Evolutionary conservation across 139 green algal species (phyloP), one percentile per base, ranked within the genome.

Genomic region (Asterochloris erici): DNA sequence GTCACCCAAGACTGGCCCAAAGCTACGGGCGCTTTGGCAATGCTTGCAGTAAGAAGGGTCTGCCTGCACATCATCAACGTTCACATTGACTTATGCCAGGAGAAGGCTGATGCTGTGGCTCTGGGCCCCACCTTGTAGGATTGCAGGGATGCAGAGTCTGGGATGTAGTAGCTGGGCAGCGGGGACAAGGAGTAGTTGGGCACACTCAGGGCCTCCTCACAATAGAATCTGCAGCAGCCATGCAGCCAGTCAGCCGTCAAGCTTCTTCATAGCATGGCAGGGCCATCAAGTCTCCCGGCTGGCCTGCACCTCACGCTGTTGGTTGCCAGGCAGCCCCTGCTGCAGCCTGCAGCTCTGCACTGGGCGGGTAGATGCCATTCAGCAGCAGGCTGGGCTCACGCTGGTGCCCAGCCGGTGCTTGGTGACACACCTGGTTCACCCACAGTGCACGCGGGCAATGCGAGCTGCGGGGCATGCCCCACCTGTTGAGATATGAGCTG

Each of bases 361-460:
- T 54, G 38, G 2, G 38, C 38, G 6, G 6, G 38, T 6, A 54
- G 38, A 54, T 54, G 38, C 38, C 38, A 54, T 10, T n/a, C 38
- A 54, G 38, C 38, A 54, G 38, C 38, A 54, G 38, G 38, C 38
- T 54, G 38, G 38, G 4, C 38, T 54, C 38, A 54, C 4, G 38
- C 38, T 54, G 38, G 6, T 54, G 38, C 4, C 38, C 38, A 2
- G 38, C 4, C 38, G 38, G 38, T 54, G 38, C 38, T 54, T 54
- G 38, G 38, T 6, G 38, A 54, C 4, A 54, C 38, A 54, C 38
- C 4, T 6, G 38, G 38, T 54, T 54, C 26, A 91, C 77, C 21
- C 74, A 81, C 47, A 96, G 84, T 21, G 90, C 93, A 21, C 94
- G 93, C 84, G 96, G 90, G 84, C 90, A 95, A 84, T 96, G 97